phyloP scores from a whole-genome alignment of 306 rosid genomes.

The Hylodesmum podocarpum region DNA sequence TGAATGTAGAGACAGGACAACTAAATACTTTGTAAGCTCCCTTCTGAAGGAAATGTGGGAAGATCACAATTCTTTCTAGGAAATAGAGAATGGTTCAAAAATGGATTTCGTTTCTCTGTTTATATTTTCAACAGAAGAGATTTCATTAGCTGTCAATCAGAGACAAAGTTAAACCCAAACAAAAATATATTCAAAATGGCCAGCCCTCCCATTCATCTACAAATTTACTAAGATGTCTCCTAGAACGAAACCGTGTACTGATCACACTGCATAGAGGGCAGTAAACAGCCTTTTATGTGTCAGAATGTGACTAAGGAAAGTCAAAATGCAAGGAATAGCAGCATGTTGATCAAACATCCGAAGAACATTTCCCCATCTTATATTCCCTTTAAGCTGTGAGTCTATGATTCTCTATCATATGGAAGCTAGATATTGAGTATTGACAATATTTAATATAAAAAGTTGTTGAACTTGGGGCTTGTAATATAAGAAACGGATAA shows the following conservation, averaged over 20 bases:
- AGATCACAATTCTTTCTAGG: neutral
- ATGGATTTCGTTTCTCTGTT: neutral
- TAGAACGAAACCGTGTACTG: neutral
- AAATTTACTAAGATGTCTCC: neutral
- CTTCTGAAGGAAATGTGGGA: neutral
- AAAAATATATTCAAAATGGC: neutral
- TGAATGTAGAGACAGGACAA: neutral
- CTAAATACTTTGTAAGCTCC: conserved; percentile 1
- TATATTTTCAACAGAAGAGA: neutral
- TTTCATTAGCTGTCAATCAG: neutral
- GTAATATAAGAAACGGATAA: neutral
- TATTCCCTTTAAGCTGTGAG: neutral
- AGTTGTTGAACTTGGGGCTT: neutral
- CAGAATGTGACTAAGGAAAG: neutral
- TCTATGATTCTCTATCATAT: neutral
- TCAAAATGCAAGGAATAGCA: neutral
- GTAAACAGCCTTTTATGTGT: neutral
- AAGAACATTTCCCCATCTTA: neutral
- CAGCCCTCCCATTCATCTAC: neutral
- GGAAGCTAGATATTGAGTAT: neutral
- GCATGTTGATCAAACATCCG: neutral
- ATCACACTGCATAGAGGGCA: neutral
- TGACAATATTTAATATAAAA: neutral
- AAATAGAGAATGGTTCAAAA: neutral
- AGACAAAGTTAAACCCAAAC: neutral